Evolutionary conservation across 2,329 filamentous ascomycete species (phyloP).

Genomic region (Botryotinia convoluta): DNA sequence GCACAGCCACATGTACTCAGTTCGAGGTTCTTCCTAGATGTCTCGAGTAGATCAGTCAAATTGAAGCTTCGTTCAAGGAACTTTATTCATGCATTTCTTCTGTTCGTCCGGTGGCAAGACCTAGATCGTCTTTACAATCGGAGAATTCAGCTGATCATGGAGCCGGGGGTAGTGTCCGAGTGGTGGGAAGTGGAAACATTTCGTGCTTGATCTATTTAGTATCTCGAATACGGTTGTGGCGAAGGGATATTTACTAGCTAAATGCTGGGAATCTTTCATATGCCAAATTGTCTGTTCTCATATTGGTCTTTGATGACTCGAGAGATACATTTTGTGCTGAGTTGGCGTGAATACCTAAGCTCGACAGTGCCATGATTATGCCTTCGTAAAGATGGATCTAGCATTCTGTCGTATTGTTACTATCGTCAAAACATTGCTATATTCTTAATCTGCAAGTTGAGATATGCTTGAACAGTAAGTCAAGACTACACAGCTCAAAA

Average conservation of each 20-base stretch:
- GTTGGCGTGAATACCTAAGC: not conserved
- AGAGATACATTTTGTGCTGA: not conserved
- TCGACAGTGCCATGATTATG: not conserved
- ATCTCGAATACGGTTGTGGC: not conserved
- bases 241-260: not conserved
- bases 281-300: not conserved
- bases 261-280: not conserved
- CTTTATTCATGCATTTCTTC: not conserved
- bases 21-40: not conserved
- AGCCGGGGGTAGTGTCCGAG: not conserved
- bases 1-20: not conserved
- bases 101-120: slow-evolving; percentile 3
- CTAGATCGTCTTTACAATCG: not conserved
- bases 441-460: not conserved
- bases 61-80: not conserved
- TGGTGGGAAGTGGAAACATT: not conserved
- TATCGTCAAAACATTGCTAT: not conserved
- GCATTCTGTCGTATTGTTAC: not conserved
- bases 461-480: not conserved
- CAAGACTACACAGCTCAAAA: not conserved
- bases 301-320: not conserved
- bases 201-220: not conserved
- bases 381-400: not conserved
- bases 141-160: not conserved
- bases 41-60: not conserved